A percentile compares a stretch with the other conserved stretches of the same genome.
Evolutionary conservation across 805 yeast genomes (phyloP).

Genomic region (Nakazawaea wyomingensis): DNA sequence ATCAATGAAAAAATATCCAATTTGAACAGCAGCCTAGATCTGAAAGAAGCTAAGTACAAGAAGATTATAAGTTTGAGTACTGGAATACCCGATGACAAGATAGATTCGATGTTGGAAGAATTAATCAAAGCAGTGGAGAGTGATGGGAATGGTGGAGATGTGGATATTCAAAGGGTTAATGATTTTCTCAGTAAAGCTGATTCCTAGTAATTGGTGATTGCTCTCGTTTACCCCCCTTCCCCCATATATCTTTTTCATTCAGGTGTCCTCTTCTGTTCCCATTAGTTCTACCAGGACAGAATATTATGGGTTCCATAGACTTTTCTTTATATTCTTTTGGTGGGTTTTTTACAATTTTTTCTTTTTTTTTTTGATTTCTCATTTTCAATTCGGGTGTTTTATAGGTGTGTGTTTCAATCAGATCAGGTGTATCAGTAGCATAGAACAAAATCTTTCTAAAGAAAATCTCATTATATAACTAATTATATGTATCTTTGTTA

Average conservation of each 20-base stretch:
- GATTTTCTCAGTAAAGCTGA: slow-evolving; percentile 51
- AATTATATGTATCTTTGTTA: too few species aligned
- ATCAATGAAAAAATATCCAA: slow-evolving; percentile 35
- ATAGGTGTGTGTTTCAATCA: background rate
- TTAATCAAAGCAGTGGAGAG: slow-evolving; percentile 88
- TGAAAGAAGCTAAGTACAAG: slow-evolving; percentile 72
- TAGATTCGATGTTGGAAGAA: slow-evolving; percentile 78
- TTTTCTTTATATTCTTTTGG: too few species aligned
- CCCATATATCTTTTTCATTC: background rate
- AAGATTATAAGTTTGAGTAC: slow-evolving; percentile 87
- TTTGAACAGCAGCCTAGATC: slow-evolving; percentile 48
- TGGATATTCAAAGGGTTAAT: slow-evolving; percentile 50
- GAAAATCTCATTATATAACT: too few species aligned
- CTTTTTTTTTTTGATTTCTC: background rate
- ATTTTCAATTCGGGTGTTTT: background rate
- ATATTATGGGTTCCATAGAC: too few species aligned
- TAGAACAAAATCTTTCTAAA: background rate
- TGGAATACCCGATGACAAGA: slow-evolving; percentile 75
- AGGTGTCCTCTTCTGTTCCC: background rate
- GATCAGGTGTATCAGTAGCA: background rate
- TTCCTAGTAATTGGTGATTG: background rate
- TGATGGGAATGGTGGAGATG: slow-evolving; percentile 54
- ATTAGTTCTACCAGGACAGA: background rate
- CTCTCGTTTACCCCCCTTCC: too few species aligned
- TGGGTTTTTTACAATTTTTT: too few species aligned